Base-by-base conservation (phyloP, 257 asterid species). In the Salvia miltiorrhiza region DNA sequence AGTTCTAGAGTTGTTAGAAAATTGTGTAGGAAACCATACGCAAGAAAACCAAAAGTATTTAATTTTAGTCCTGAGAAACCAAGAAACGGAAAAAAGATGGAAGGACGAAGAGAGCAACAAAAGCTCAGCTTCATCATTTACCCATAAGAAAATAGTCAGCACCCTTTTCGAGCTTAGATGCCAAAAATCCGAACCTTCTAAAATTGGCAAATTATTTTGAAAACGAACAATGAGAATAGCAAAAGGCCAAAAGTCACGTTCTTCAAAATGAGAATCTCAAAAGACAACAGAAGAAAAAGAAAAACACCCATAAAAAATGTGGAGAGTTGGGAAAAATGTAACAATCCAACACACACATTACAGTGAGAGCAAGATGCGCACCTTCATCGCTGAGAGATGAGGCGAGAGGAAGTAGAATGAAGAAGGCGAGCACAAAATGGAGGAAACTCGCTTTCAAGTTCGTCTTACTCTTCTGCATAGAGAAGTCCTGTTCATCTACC, bases 371-470 rank as follows among this genome's bases (percentile, higher is more conserved):
- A 7, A 50, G 52, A 28, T 9, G 39, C 39, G 24, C 12, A 84
- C 95, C 98, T 89, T 92, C 90, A 41, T 83, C 79, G 7, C 63
- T 68, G 55, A 84, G 84, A 47, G 90, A 28, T 14, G 86, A 79
- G 67, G 76, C 78, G n/a, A 79, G 76, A 4, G 85, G 92, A 24
- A 24, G 59, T 14, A 77, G 56, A 65, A 87, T 45, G 43, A 81
- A 33, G 12, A 61, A 41, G 11, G 69, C 65, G 11, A 61, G 45
- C 52, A 69, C 43, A 21, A 69, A 48, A 49, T 32, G 72, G 48
- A 33, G 49, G 13, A 67, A 67, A 55, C 50, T 64, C 58, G 72
- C 7, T 61, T 65, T 54, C 63, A 72, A 28, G 19, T 32, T 80
- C 71, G 23, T 39, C 80, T 63, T 73, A 76, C 56, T 45, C 80